Base-by-base conservation (phyloP, 495 filamentous ascomycete genomes). In the Sordaria brevicollis region DNA sequence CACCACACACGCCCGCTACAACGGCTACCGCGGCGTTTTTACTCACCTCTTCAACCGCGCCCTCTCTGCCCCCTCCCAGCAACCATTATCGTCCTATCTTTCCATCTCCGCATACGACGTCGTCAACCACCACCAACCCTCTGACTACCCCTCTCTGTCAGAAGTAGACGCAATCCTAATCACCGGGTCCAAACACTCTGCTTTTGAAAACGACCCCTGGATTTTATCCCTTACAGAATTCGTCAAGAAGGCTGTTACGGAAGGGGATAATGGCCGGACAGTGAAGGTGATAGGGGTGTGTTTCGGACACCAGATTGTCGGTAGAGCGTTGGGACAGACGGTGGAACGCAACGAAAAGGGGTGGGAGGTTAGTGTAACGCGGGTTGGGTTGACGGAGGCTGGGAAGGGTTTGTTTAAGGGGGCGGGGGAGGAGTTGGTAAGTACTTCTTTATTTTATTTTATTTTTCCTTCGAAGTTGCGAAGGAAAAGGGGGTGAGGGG, bases 301-400 rank as follows among this genome's bases (percentile, higher is more conserved):
- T 77, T 97, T 94, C 78, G 94, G 93, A 19, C 94, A 97, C 76
- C 93, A 97, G 80, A 94, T 97, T 66, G 82, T 97, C 66, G 92
- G 86, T 0, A 84, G 93, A 21, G 93, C 93, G 2, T 75, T 96
- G 69, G 91, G 88, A 1, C 84, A 79, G 35, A 86, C 85, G 62
- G 90, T 97, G 8, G 88, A 83, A n/a, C 79, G 87, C 43, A 91
- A 86, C 73, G 83, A 86, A 35, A 78, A 76, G 5, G 93, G 91
- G 8, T 97, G 94, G 94, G 94, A 97, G 77, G 82, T 90, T 33
- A 87, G 89, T 65, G 93, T 96, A 0, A 87, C 85, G 10, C 84
- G 90, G 36, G 84, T 95, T 65, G 79, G 87, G 39, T 80, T 95
- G 79, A 94, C 91, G 3, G 76, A 83, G 25, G 86, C 85, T 73